Percentiles rank a stretch among this genome's conserved stretches.
These are phyloP conservation scores for Beauveria asiatica DNA, from an alignment of 2,329 filamentous ascomycete genomes.

Conservation along the genomic window DNA sequence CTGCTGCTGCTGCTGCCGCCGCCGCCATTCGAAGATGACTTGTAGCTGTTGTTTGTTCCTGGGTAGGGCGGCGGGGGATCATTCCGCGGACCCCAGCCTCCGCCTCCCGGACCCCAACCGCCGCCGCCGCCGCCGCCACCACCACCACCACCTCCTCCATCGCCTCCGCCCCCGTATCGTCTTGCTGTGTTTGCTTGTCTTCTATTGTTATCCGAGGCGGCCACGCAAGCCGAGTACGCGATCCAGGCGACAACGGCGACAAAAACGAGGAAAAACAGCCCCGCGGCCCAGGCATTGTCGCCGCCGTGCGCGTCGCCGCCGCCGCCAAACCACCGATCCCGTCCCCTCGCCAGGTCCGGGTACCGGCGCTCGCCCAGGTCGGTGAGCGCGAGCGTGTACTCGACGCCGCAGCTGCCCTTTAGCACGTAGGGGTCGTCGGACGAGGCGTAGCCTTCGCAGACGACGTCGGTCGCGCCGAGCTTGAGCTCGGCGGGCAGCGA, in stretches of 20 bases:
- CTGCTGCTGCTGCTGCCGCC: slow-evolving; percentile 21
- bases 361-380: slow-evolving; percentile 64
- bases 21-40: slow-evolving; percentile 27
- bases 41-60: slow-evolving; percentile 12
- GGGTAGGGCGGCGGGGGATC: slow-evolving; percentile 49
- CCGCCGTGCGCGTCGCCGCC: slow-evolving; percentile 21
- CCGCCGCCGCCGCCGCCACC: slow-evolving; percentile 25
- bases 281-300: slow-evolving; percentile 27
- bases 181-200: neutral
- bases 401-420: slow-evolving; percentile 85
- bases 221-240: slow-evolving; percentile 43
- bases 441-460: slow-evolving; percentile 79
- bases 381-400: slow-evolving; percentile 76
- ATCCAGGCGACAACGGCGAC: slow-evolving; percentile 53
- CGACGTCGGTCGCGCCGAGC: slow-evolving; percentile 78
- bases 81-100: slow-evolving; percentile 27
- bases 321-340: slow-evolving; percentile 27
- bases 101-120: slow-evolving; percentile 24
- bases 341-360: slow-evolving; percentile 40
- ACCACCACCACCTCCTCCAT: slow-evolving; percentile 31
- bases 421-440: slow-evolving; percentile 78
- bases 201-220: slow-evolving; percentile 13
- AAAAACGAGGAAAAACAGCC: slow-evolving; percentile 56
- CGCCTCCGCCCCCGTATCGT: slow-evolving; percentile 29
- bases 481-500: slow-evolving; percentile 51